Conservation (phyloP, 75 land plant species). For the Ceratopteris richardii region DNA sequence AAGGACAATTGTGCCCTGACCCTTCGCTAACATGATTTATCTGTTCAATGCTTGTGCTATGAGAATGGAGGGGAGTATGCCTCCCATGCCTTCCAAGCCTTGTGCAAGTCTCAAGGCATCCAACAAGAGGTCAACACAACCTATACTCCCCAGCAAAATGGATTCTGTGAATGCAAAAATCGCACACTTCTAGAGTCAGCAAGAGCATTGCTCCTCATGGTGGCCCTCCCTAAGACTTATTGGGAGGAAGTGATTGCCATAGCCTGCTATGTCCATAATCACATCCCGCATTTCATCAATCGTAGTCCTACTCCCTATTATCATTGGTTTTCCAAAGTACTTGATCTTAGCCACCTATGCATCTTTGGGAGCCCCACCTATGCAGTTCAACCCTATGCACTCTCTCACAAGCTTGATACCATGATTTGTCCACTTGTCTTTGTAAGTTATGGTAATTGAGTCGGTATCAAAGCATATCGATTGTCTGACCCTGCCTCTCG, state of each 20-base stretch:
- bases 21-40: too few species aligned
- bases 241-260: conserved; percentile 3
- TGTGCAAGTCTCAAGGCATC: neutral
- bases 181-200: too few species aligned
- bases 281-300: neutral
- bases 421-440: neutral
- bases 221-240: neutral
- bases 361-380: neutral
- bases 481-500: neutral
- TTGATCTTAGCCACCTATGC: neutral
- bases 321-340: neutral
- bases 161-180: neutral
- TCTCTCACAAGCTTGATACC: neutral
- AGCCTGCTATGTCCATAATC: conserved; percentile 1
- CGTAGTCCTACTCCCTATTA: neutral
- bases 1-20: too few species aligned
- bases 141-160: conserved; percentile 1
- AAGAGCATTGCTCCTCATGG: neutral
- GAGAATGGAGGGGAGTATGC: too few species aligned
- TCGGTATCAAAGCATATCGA: neutral
- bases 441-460: neutral
- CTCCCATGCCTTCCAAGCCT: neutral
- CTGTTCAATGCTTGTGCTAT: too few species aligned
- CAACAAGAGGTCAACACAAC: neutral
- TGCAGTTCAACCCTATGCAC: neutral